A percentile compares a stretch with the other conserved stretches of the same genome.
phyloP scores from a whole-genome alignment of 1,139 yeast species.

The Taphrina deformans region DNA sequence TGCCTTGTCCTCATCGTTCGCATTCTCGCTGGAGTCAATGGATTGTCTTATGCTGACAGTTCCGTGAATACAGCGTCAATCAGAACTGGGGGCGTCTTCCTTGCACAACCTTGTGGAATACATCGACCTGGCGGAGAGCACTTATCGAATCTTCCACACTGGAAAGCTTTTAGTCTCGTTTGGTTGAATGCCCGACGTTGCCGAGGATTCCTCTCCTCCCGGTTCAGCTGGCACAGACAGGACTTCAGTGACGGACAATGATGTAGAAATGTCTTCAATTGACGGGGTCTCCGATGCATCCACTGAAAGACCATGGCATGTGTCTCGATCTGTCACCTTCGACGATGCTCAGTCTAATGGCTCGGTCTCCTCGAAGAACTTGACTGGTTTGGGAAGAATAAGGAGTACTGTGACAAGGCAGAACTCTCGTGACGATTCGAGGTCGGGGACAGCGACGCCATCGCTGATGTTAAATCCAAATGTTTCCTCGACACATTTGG shows the following conservation, averaged over 20 bases:
- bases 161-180: not conserved
- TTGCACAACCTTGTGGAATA: not conserved
- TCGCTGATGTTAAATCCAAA: constrained; percentile 12
- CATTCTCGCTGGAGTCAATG: too few relatives aligned
- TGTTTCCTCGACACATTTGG: constrained; percentile 28
- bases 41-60: not conserved
- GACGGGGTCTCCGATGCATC: constrained; percentile 1
- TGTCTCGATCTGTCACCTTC: constrained; percentile 4
- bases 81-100: not conserved
- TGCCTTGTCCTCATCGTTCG: too few relatives aligned
- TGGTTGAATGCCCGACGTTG: not conserved
- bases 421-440: constrained; percentile 5
- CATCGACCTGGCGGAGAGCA: constrained; percentile 2
- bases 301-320: not conserved
- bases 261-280: not conserved
- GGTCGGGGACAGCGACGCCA: not conserved
- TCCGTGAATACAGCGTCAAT: not conserved
- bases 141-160: not conserved
- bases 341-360: not conserved
- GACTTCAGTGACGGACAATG: not conserved
- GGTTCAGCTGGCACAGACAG: not conserved
- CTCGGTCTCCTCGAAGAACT: not conserved
- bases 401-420: constrained; percentile 22
- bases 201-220: not conserved
- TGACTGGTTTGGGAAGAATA: constrained; percentile 24